Evolutionary conservation across 2,329 filamentous ascomycete species (phyloP).

Genomic region (Mariannaea sp.): DNA sequence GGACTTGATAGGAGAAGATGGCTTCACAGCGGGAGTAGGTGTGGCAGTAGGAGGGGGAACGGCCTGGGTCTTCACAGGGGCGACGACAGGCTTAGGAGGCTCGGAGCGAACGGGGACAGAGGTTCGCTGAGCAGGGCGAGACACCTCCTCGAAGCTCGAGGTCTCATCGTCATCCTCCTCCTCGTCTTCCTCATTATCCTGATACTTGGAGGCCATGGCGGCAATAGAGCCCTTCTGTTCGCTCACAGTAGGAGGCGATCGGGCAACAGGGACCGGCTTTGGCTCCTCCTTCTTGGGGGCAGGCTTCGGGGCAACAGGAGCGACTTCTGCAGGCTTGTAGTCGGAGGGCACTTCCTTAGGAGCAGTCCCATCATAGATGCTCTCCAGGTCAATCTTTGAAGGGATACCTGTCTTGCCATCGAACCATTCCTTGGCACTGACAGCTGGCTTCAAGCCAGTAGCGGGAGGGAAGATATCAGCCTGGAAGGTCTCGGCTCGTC

Average conservation of each 20-base stretch:
- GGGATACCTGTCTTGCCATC: conserved; percentile 82
- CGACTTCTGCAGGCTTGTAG: conserved; percentile 61
- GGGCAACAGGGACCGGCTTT: conserved; percentile 51
- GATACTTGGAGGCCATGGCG: conserved; percentile 82
- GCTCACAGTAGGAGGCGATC: conserved; percentile 67
- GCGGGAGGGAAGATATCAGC: conserved; percentile 95
- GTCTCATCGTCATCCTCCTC: conserved; percentile 67
- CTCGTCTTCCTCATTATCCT: conserved; percentile 70
- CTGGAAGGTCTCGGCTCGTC: conserved; percentile 92
- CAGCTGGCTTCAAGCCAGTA: conserved; percentile 76
- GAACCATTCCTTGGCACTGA: conserved; percentile 83
- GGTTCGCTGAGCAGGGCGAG: conserved; percentile 72
- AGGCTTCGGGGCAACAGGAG: conserved; percentile 48
- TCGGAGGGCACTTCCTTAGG: conserved; percentile 77
- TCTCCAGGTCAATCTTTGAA: conserved; percentile 91
- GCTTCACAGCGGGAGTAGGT: conserved; percentile 35
- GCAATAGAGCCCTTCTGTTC: conserved; percentile 89
- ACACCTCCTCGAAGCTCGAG: conserved; percentile 85
- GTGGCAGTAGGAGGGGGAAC: conserved; percentile 24
- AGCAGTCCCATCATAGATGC: conserved; percentile 82
- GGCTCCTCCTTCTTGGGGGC: conserved; percentile 46
- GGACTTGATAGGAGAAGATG: conserved; percentile 42
- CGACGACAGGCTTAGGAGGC: conserved; percentile 46
- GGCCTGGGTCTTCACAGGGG: conserved; percentile 40
- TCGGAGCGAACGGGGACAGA: conserved; percentile 46